Evolutionary conservation across 768 basidiomycete species (phyloP).

Genomic region (Symmetrospora coprosmae): DNA sequence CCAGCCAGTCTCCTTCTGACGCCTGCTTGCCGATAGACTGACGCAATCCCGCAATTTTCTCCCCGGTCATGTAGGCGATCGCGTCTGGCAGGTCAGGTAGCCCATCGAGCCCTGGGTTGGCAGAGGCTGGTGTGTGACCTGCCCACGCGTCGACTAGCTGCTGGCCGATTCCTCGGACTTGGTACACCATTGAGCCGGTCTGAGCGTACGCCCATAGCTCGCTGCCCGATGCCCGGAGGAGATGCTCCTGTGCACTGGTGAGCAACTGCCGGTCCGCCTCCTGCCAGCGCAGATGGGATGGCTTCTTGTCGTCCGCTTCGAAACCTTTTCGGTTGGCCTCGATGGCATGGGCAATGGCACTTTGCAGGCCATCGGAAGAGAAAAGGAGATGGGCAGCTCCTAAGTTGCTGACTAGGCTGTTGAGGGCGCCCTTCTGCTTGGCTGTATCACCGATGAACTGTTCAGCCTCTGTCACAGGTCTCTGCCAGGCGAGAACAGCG

Average conservation of each 20-base stretch:
- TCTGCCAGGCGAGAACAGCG: not conserved
- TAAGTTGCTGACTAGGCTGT: slow-evolving; percentile 24
- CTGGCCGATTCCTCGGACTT: not conserved
- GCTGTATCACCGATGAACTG: not conserved
- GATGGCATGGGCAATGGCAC: not conserved
- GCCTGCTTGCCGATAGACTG: slow-evolving; percentile 11
- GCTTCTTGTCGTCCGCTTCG: not conserved
- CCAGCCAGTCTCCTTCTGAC: not conserved
- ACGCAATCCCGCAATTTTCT: not conserved
- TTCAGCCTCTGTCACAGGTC: not conserved
- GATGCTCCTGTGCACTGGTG: slow-evolving; percentile 4
- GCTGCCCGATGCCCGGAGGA: slow-evolving; percentile 22
- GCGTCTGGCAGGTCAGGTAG: no score
- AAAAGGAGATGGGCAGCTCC: slow-evolving; percentile 26
- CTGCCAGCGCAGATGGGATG: not conserved
- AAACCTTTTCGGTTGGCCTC: slow-evolving; percentile 3
- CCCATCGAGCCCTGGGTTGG: no score
- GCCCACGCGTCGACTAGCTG: slow-evolving; percentile 22
- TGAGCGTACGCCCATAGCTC: slow-evolving; percentile 1
- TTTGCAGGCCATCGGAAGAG: slow-evolving; percentile 12
- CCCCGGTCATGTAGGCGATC: not conserved
- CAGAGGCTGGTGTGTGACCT: no score
- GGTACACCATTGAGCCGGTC: slow-evolving; percentile 1
- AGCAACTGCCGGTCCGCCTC: slow-evolving; percentile 5
- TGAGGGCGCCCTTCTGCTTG: slow-evolving; percentile 18